Evolutionary conservation across 2,329 filamentous ascomycete species (phyloP).

Genomic region (Pseudocercospora macadamiae): DNA sequence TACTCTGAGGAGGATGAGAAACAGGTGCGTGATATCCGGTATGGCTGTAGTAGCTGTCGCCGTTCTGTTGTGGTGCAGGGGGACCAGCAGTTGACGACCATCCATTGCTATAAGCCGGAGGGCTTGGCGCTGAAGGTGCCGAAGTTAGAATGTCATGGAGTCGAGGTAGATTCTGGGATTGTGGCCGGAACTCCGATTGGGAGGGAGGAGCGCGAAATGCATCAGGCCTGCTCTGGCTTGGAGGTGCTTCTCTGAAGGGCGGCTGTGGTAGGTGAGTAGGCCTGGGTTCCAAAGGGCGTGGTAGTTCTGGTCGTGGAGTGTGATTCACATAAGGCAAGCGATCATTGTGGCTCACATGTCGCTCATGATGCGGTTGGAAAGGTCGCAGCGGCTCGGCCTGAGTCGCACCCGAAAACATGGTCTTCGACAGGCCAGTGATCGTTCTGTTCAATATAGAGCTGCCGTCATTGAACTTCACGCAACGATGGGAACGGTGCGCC

Average conservation of each 20-base stretch:
- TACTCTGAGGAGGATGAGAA: conserved; percentile 24
- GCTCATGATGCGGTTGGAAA: conserved; percentile 23
- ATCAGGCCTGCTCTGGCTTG: conserved; percentile 22
- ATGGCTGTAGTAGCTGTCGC: conserved; percentile 24
- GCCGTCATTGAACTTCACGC: conserved; percentile 8
- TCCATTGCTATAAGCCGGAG: conserved; percentile 17
- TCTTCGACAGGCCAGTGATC: neutral
- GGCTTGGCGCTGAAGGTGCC: conserved; percentile 17
- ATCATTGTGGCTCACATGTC: conserved; percentile 24
- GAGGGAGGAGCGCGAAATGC: conserved; percentile 20
- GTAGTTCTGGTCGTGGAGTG: conserved; percentile 26
- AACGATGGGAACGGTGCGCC: conserved; percentile 5
- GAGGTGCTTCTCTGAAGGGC: conserved; percentile 22
- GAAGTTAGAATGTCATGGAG: conserved; percentile 37
- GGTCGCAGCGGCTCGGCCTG: conserved; percentile 17
- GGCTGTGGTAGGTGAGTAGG: conserved; percentile 26
- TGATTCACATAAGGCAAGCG: conserved; percentile 21
- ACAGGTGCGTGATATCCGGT: conserved; percentile 29
- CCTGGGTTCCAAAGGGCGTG: conserved; percentile 33
- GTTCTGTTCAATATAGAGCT: neutral
- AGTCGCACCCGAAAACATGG: conserved; percentile 19
- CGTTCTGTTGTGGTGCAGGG: conserved; percentile 22
- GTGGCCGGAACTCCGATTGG: conserved; percentile 27
- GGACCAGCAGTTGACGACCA: conserved; percentile 21
- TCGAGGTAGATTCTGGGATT: conserved; percentile 33